Conservation (phyloP, 2,329 filamentous ascomycete genomes). For the Colletotrichum neosansevieriae region DNA sequence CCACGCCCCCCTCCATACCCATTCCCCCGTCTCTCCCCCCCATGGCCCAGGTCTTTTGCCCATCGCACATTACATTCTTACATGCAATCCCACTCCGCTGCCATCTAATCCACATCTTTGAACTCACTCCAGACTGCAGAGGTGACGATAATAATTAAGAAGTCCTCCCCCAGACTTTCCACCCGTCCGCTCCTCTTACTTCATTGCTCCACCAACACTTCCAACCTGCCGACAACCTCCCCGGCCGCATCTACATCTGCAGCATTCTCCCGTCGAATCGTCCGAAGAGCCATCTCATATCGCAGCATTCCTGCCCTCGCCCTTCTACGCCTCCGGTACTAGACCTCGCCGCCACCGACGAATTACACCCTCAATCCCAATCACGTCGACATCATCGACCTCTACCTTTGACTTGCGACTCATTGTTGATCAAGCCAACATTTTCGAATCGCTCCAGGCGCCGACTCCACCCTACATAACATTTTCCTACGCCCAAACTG, state of each 20-base stretch:
- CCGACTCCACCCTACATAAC: constrained; percentile 21
- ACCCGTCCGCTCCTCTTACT: constrained; percentile 38
- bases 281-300: constrained; percentile 25
- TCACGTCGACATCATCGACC: constrained; percentile 22
- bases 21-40: constrained; percentile 14
- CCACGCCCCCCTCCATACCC: constrained; percentile 25
- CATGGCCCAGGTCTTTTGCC: constrained; percentile 20
- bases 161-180: constrained; percentile 41
- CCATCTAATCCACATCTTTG: constrained; percentile 39
- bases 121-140: constrained; percentile 23
- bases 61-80: constrained; percentile 36
- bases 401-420: not conserved
- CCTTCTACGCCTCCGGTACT: constrained; percentile 1
- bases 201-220: constrained; percentile 39
- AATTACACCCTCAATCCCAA: not conserved
- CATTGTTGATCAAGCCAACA: constrained; percentile 7
- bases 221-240: constrained; percentile 13
- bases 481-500: not conserved
- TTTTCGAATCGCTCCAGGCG: constrained; percentile 28
- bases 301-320: constrained; percentile 26
- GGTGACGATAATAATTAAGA: constrained; percentile 42
- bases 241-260: constrained; percentile 21
- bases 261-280: constrained; percentile 26
- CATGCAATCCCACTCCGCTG: constrained; percentile 37
- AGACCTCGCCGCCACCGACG: constrained; percentile 19